Evolutionary conservation across 2,329 filamentous ascomycete genomes (phyloP), one percentile per base, ranked within the genome.

Genomic region (Aureobasidium lini): DNA sequence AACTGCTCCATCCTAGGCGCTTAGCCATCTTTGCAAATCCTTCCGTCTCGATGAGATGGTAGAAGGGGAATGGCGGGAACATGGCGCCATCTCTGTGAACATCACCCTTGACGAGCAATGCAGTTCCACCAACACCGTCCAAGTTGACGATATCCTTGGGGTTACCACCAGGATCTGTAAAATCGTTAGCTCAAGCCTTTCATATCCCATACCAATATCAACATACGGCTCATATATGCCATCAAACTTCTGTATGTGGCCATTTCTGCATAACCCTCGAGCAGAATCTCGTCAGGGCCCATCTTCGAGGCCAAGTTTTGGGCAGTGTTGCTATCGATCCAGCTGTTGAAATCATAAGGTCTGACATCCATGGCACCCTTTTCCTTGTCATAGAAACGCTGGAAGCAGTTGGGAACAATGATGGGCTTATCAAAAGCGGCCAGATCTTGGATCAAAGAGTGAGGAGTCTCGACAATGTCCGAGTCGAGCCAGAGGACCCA

Each of bases 401-500:
- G 94, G 79, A 88, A 96, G 79, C 93, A 97, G 72, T 99, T 99
- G 54, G 94, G 90, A 1, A 92, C 91, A 59, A 97, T 88, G 63
- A 99, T 84, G n/a, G 90, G 83, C 75, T 94, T 90, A 75, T 97
- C 84, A 73, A 95, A 90, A 8, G 79, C 75, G 3, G 94, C 92
- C 18, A 99, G 83, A 70, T 99, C 94, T 72, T 99, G 90, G 65
- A 99, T 95, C 53, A 99, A 78, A 2, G 84, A 82, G 0, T 84
- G 78, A 0, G 93, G 94, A 4, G 90, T 90, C 76, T 99, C 94
- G 66, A 99, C 71, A 64, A 99, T 88, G 72, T 99, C 94, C 39
- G 86, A 83, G 70, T 99, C 94, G 32, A 99, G 81, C 94, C 94
- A 99, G 28, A 99, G 80, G 36, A 99, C 92, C 94, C 94, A 99